These are phyloP conservation scores for Scedosporium apiospermum DNA, from an alignment of 2,329 filamentous ascomycete genomes.

Conservation along the genomic window DNA sequence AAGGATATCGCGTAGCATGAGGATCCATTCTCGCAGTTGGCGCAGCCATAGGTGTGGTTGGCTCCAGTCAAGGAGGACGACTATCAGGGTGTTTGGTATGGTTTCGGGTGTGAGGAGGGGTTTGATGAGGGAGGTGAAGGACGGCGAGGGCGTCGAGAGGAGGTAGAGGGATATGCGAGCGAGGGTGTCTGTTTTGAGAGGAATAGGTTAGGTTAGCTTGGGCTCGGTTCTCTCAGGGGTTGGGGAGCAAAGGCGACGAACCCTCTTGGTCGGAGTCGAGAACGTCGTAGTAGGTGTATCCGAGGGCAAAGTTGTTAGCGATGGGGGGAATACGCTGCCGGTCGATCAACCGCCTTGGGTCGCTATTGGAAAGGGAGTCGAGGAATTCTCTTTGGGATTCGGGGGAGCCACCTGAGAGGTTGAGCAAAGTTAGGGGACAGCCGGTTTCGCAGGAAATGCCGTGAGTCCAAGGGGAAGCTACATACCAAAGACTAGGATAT, in stretches of 20 bases:
- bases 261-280: slow-evolving; percentile 90
- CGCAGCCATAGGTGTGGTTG: slow-evolving; percentile 89
- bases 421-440: neutral
- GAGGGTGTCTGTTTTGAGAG: slow-evolving; percentile 58
- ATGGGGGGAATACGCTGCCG: slow-evolving; percentile 62
- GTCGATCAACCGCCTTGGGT: slow-evolving; percentile 43
- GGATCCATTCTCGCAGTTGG: slow-evolving; percentile 81
- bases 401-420: slow-evolving; percentile 60
- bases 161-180: slow-evolving; percentile 85
- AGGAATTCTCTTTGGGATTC: slow-evolving; percentile 81
- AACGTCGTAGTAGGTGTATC: slow-evolving; percentile 93
- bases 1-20: slow-evolving; percentile 69
- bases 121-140: slow-evolving; percentile 73
- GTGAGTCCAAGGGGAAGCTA: slow-evolving; percentile 1
- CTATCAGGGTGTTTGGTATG: slow-evolving; percentile 77
- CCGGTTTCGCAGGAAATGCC: neutral
- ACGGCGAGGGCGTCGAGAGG: slow-evolving; percentile 72
- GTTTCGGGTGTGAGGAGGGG: slow-evolving; percentile 77
- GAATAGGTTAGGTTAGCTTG: neutral
- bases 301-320: slow-evolving; percentile 84
- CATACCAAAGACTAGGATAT: slow-evolving; percentile 73
- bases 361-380: slow-evolving; percentile 49
- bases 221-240: neutral
- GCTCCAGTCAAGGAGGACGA: slow-evolving; percentile 92
- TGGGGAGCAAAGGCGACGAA: slow-evolving; percentile 22